Base-by-base conservation (phyloP, 192 early-diverging fungal species). In the Entomortierella chlamydospora region DNA sequence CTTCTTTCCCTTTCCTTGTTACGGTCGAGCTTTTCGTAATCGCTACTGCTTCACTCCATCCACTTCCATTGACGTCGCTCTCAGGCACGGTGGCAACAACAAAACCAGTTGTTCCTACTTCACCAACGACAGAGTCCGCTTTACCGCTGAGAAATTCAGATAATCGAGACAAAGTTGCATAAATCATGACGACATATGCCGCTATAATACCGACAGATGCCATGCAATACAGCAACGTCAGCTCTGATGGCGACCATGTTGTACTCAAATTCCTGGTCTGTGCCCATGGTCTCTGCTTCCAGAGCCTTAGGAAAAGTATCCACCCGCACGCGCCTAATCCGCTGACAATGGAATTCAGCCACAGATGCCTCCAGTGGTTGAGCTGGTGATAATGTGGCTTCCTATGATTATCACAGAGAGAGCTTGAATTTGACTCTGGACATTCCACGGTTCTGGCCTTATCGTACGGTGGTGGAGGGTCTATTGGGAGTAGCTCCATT, bases 391-490 rank as follows among this genome's bases (percentile, higher is more conserved):
- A 37, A 37, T 8, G 10, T 3, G 4, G 45, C 12, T 47, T 17
- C 7, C 28, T 9, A 8, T 30, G 22, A 28, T 30, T 30, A 13
- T 29, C 26, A 25, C 9, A 29, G 54, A 9, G 10, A 25, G 22
- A 51, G 45, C 20, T 54, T 54, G 52, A 17, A 54, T 26, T 7
- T 54, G 52, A 10, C 15, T 54, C 11, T 61, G 59, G n/a, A 28
- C 11, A 52, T 52, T 57, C 29, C 50, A 22, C 8, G 28, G 5
- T 47, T 13, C 31, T 67, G 39, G 1, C 45, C 6, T 57, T n/a
- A 20, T 39, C 23, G 22, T 64, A 64, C 33, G 62, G 62, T 39
- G 62, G 62, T 25, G 62, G 62, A 39, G 62, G 62, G 39, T 64
- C 29, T 30, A 26, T 23, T 4, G 34, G 33, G 3, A 58, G 30